Evolutionary conservation across 768 basidiomycete species (phyloP), one percentile per base, ranked within the genome.

Genomic region (Postia placenta): DNA sequence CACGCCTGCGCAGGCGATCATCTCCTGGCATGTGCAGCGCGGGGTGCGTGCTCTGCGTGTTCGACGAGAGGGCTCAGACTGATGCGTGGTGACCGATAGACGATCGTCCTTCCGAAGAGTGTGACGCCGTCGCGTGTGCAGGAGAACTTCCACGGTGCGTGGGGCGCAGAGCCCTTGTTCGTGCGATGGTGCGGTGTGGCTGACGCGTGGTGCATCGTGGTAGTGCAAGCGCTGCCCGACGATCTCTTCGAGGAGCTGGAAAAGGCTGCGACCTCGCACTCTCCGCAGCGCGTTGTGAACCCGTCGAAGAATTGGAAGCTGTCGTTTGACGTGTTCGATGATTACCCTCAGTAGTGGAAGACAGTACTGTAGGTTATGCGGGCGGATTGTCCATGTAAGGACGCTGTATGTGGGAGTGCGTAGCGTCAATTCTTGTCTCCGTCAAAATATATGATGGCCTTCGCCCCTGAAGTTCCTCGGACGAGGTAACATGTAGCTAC

Each of bases 1-100:
- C 45, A 86, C 84, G 2, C 86, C 85, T 22, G 86, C 86, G 2
- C 84, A 87, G 58, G 83, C 81, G 22, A 70, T 86, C 45, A 79
- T 87, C 58, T 83, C 80, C 1, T 89, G 87, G 87, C 80, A 83
- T 58, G 74, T 87, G 43, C 85, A 86, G 64, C 79, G 85, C 19
- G 85, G 87, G 11, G 83, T 85, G 60, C 38, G 80, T 11, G 41
- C 5, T 44, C n/a, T 9, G n/a, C 27, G 12, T 20, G 39, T 17
- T 22, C 11, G 11, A 9, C 39, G 11, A 11, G 9, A 12, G 9
- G 11, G 20, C 20, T 5, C 28, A 11, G 12, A 17, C 23, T 28
- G 23, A n/a, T 27, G 23, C 27, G 12, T 9, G 42, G 26, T 25
- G 25, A 23, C 55, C n/a, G n/a, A n/a, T n/a, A 85, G 83, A 80